phyloP scores from a whole-genome alignment of 805 yeast genomes.

The Starmerella gropengiesseri region DNA sequence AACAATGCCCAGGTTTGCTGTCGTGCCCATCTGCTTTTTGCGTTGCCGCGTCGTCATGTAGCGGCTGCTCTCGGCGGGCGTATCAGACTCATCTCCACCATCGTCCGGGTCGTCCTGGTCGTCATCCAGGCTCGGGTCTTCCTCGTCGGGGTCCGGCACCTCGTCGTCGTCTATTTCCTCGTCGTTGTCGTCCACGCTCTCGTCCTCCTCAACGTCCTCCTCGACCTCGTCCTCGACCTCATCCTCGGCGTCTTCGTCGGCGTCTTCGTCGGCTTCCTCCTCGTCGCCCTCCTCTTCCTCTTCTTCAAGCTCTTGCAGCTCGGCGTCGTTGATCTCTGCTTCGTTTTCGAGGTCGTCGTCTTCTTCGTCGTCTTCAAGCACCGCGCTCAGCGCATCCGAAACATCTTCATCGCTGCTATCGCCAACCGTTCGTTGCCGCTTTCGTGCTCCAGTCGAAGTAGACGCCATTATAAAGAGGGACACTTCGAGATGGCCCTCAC shows the following conservation, averaged over 20 bases:
- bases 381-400: not conserved
- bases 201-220: conserved; percentile 20
- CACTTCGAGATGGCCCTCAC: not conserved
- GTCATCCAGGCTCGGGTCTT: conserved; percentile 21
- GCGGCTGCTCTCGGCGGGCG: conserved; percentile 19
- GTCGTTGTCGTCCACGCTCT: conserved; percentile 23
- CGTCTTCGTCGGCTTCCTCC: conserved; percentile 18
- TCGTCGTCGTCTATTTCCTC: conserved; percentile 16
- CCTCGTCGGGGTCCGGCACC: conserved; percentile 18
- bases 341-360: conserved; percentile 8
- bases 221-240: conserved; percentile 22
- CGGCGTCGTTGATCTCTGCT: not conserved
- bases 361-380: conserved; percentile 1
- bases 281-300: conserved; percentile 9
- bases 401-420: conserved; percentile 18
- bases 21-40: conserved; percentile 24
- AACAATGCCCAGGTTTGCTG: conserved; percentile 19
- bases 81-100: conserved; percentile 4
- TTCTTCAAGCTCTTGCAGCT: conserved; percentile 8
- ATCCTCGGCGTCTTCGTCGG: conserved; percentile 18
- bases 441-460: conserved; percentile 32
- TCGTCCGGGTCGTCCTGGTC: conserved; percentile 20
- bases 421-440: conserved; percentile 24
- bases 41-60: conserved; percentile 36
- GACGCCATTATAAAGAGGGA: not conserved